Base-by-base conservation (phyloP, 1,284 basidiomycete species). In the Schizophyllum commune region DNA sequence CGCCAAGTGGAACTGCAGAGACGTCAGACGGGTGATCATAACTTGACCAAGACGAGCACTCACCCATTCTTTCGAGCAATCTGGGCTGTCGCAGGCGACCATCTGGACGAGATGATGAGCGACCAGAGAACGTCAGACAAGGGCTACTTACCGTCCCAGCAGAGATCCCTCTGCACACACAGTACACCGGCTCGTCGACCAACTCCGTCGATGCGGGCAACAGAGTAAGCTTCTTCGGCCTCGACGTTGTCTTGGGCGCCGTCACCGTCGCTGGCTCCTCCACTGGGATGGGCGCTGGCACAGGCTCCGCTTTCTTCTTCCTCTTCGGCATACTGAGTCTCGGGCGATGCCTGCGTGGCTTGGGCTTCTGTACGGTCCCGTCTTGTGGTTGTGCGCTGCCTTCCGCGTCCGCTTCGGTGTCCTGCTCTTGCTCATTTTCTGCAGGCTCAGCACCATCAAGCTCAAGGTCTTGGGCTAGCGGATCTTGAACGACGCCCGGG, bases 31-130 rank as follows among this genome's bases (percentile, higher is more conserved):
- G 9, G 3, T 47, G 9, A 4, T 55, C 20, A 4, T 3, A 9
- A 19, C 15, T 52, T 61, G 54, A 57, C 64, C 57, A 59, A 52
- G 8, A 27, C 53, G 8, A 60, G 34, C 32, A 76, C 84, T 68
- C 67, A 86, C 89, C 92, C 92, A 94, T 83, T 93, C 90, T 51
- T 78, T 74, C 65, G 80, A 74, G 69, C 92, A 94, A 33, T 78
- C 75, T 47, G 75, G 72, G 64, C 82, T 82, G 70, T 94, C 92
- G 68, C 92, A 94, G 2, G 77, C 91, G 63, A 94, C 85, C 92
- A 94, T 94, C 90, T 92, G 65, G 54, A 59, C 56, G 52, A 60
- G 59, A 20, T 21, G 62, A 55, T 58, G 55, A 61, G 63, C 60
- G 56, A 57, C 21, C 52, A 57, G 21, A 2, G 19, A 19, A 11